A percentile compares a stretch with the other conserved stretches of the same genome.
Conservation (phyloP, 768 basidiomycete genomes). For the Inosperma sp. region DNA sequence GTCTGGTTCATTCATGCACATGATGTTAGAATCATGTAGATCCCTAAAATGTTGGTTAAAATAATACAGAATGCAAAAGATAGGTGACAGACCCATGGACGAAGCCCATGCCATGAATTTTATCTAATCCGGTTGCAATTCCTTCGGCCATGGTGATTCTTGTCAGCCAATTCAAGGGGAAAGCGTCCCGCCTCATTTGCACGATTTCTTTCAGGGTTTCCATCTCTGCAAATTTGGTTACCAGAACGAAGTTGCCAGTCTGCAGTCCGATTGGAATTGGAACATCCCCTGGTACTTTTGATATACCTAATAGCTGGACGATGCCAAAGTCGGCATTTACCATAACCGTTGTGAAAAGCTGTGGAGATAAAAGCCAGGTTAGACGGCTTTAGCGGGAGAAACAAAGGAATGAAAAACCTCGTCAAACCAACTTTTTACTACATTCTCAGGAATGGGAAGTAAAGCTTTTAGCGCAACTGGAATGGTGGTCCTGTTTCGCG, state of each 20-base stretch:
- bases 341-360: neutral
- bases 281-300: neutral
- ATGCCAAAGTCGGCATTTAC: constrained; percentile 1
- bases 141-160: neutral
- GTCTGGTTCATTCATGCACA: neutral
- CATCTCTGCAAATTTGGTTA: neutral
- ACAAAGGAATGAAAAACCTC: neutral
- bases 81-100: constrained; percentile 1
- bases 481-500: neutral
- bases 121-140: constrained; percentile 1
- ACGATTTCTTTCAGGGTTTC: neutral
- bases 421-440: neutral
- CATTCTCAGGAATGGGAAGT: neutral
- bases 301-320: neutral
- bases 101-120: neutral
- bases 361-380: neutral
- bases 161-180: neutral
- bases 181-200: neutral
- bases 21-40: neutral
- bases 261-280: constrained; percentile 1
- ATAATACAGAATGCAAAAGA: neutral
- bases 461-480: neutral
- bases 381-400: neutral
- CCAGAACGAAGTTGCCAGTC: neutral
- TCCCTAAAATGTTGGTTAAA: neutral